Base-by-base conservation (phyloP, 768 basidiomycete genomes). In the Tulasnella sp. region DNA sequence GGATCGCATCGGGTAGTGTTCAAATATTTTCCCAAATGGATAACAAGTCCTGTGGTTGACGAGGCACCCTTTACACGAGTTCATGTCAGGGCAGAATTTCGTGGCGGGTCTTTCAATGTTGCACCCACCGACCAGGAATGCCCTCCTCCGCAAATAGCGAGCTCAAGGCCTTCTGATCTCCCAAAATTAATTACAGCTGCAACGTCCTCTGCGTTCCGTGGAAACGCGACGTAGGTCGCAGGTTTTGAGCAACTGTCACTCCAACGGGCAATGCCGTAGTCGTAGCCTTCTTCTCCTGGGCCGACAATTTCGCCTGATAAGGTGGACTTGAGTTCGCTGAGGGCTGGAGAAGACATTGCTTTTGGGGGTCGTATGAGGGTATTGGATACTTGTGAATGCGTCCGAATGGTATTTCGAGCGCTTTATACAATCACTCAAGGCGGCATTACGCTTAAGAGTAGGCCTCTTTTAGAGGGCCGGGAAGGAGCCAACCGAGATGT, bases 41-140 rank as follows among this genome's bases (percentile, higher is more conserved):
- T 77, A 20, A 77, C 75, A 26, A 77, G 69, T 20, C 75, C 75
- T 20, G 37, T 55, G 10, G 32, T 39, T 13, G 75, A 67, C 20
- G 75, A 77, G 7, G 86, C 83, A 9, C 86, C 88, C 32, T 85
- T 80, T 3, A 85, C 79, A 82, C 86, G 79, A 88, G 37, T 23
- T 16, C 20, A 72, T 1, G 18, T 72, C 6, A 40, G 71, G 6
- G 11, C 26, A 15, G 3, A 26, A 35, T 11, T 29, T 5, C 16
- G 7, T 13, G 26, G 6, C 39, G 13, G 26, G 10, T 35, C 35
- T 2, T 10, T 20, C 37, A 2, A 20, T 23, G 37, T 26, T 18
- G 71, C 48, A 48, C 74, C 26, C n/a, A 61, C 57, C 48, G 57
- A 55, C 55, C 71, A 72, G 3, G 71, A 72, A 70, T 77, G 75